These are phyloP conservation scores for Chaetomiaceae sp. DNA, from an alignment of 2,329 filamentous ascomycete genomes.

Conservation along the genomic window DNA sequence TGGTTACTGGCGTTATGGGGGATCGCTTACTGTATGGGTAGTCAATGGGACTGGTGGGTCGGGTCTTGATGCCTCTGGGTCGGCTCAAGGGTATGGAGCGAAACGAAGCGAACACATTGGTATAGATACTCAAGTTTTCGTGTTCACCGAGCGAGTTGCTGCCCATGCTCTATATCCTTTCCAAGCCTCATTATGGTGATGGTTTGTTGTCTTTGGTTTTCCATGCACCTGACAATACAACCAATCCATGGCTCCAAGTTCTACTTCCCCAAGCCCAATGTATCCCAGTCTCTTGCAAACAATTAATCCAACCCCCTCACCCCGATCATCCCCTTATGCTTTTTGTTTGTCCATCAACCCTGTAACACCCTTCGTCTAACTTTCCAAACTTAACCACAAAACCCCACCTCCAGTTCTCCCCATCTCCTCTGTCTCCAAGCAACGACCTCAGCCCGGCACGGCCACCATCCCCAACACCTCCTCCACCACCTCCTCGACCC, in stretches of 20 bases:
- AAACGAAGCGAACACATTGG: neutral
- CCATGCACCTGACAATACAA: neutral
- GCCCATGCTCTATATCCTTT: neutral
- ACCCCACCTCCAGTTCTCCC: no score
- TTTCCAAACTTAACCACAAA: no score
- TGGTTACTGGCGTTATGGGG: neutral
- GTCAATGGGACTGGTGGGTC: neutral
- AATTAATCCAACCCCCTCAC: neutral
- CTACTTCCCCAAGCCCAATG: no score
- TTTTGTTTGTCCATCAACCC: no score
- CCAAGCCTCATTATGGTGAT: neutral
- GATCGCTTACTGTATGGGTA: neutral
- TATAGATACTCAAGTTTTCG: no score
- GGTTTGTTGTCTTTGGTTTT: neutral
- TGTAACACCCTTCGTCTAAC: no score
- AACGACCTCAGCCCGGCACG: constrained; percentile 39
- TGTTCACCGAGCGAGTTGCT: no score
- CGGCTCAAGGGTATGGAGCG: neutral
- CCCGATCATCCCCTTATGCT: neutral
- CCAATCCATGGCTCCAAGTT: neutral
- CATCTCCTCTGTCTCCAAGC: neutral
- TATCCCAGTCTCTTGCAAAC: no score
- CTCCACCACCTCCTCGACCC: constrained; percentile 58
- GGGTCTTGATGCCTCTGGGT: neutral
- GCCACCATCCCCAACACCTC: constrained; percentile 55